Conservation (phyloP, 345 rosid genomes). For the Citrus unshiu region DNA sequence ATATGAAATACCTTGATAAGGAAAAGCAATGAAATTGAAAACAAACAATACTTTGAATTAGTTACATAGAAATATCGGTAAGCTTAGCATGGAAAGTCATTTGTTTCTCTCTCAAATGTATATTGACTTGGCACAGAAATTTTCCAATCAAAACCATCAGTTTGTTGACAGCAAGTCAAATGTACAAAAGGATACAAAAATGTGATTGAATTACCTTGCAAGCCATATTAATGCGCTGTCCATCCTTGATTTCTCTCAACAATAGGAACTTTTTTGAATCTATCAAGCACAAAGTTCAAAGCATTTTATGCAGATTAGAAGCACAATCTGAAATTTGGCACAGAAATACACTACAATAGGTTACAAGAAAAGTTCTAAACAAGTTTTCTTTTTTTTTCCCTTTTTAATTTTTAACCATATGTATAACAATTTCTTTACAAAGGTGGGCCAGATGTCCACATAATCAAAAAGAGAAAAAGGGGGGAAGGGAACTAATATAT, state of each 20-base stretch:
- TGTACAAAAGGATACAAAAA: not conserved
- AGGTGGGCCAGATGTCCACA: not conserved
- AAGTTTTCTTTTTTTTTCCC: not conserved
- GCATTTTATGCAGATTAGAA: not conserved
- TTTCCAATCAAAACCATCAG: not conserved
- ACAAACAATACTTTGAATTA: not conserved
- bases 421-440: not conserved
- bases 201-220: constrained; percentile 45
- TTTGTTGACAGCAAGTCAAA: not conserved
- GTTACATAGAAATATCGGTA: not conserved
- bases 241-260: constrained; percentile 61
- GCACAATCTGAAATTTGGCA: not conserved
- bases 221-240: constrained; percentile 35
- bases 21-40: constrained; percentile 17
- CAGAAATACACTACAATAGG: not conserved
- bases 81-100: not conserved
- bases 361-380: not conserved
- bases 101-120: not conserved
- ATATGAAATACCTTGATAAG: constrained; percentile 54
- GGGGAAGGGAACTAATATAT: no score
- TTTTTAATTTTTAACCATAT: not conserved
- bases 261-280: constrained; percentile 37
- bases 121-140: not conserved
- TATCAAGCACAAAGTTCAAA: constrained; percentile 9
- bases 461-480: not conserved